Base-by-base conservation (phyloP, 441 rosid genomes). In the Populus hybrid region DNA sequence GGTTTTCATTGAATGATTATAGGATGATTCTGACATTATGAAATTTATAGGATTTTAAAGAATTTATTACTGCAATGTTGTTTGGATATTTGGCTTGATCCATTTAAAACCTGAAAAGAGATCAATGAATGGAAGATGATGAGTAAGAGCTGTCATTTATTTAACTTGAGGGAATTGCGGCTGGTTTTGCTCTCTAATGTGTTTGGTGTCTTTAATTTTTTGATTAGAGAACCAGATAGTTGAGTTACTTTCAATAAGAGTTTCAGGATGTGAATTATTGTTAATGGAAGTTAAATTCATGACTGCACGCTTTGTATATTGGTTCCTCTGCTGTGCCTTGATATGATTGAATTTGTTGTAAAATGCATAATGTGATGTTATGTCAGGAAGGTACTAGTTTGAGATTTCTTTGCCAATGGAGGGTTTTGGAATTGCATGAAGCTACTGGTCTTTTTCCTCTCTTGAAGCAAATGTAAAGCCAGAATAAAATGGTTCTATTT, bases 331-430 rank as follows among this genome's bases (percentile, higher is more conserved):
- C 9, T 33, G 70, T 74, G 20, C 66, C 70, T 78, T 79, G 50
- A 16, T 64, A 23, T 29, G 35, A 26, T 36, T 73, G 61, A 72
- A 26, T 31, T 73, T 14, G 10, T 83, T 70, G 71, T 45, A 21
- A 28, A 66, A 16, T 67, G 56, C 65, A 36, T 67, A 53, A 7
- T 31, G 28, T 33, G 63, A 56, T 40, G 65, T 36, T 45, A 45
- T 45, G 56, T 31, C 29, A 24, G 42, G 10, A 24, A 23, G 56
- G 67, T 67, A 16, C n/a, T 67, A 14, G 23, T 36, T 53, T 14
- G 14, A 68, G 73, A 68, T 73, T 77, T 40, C 68, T 77, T 79
- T 61, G 64, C 23, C 78, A 71, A 12, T 59, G n/a, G 26, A 33
- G 68, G 31, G 11, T 23, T 7, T 65, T 59, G 31, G 61, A 63